Conservation (phyloP, 2,329 filamentous ascomycete species). For the Sporothrix euskadiensis region DNA sequence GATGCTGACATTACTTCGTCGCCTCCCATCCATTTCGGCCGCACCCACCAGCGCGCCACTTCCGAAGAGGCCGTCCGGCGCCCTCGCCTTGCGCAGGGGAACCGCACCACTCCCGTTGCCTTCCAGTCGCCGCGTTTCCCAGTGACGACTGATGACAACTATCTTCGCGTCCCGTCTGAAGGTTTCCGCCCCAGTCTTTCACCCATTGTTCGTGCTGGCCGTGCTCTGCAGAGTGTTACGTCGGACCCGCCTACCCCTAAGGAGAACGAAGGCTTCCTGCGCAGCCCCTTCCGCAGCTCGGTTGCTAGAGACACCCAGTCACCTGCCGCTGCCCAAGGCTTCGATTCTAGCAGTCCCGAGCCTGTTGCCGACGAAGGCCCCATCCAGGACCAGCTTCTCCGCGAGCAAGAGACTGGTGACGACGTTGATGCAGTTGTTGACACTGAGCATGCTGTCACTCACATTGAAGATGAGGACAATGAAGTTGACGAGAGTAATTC, state of each 20-base stretch:
- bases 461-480: background rate
- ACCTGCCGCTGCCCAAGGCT: conserved; percentile 32
- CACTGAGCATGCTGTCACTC: background rate
- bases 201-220: conserved; percentile 59
- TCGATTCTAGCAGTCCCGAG: conserved; percentile 7
- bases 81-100: background rate
- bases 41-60: background rate
- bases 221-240: conserved; percentile 58
- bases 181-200: conserved; percentile 51
- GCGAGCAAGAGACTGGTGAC: conserved; percentile 5
- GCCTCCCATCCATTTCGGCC: conserved; percentile 18
- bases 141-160: conserved; percentile 26
- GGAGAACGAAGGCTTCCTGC: conserved; percentile 51
- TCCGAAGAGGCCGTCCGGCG: background rate
- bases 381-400: background rate
- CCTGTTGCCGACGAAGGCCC: conserved; percentile 7
- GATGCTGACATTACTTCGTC: conserved; percentile 24
- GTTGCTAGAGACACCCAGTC: conserved; percentile 39
- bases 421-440: background rate
- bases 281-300: conserved; percentile 56
- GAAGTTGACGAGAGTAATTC: background rate
- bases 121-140: conserved; percentile 28
- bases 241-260: conserved; percentile 61
- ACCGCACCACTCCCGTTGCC: conserved; percentile 5
- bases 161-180: conserved; percentile 36